Percentiles rank a stretch among this genome's conserved stretches.
phyloP scores from a whole-genome alignment of 106 monocot species.

The Phalaenopsis aphrodite region DNA sequence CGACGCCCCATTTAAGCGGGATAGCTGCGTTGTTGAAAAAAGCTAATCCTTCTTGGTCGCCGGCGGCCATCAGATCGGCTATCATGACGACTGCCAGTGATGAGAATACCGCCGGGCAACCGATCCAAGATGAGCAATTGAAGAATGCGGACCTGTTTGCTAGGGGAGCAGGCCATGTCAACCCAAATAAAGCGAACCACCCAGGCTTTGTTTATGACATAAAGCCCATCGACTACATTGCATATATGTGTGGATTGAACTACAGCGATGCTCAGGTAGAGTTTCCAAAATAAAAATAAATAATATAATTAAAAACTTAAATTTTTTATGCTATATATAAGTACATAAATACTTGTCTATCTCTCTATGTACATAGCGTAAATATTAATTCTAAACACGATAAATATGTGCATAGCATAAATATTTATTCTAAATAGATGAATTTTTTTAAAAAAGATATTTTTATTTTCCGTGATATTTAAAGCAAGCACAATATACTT shows the following conservation, averaged over 20 bases:
- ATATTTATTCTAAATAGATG: no score
- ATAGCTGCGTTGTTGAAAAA: conserved; percentile 10
- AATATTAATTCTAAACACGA: no score
- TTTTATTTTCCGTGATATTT: no score
- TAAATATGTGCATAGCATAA: no score
- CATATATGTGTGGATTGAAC: conserved; percentile 12
- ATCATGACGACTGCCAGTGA: conserved; percentile 14
- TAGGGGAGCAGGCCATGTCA: conserved; percentile 8
- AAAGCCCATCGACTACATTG: conserved; percentile 10
- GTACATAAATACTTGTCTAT: no score
- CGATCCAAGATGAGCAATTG: background rate
- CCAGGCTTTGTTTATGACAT: conserved; percentile 19
- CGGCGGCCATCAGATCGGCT: conserved; percentile 14
- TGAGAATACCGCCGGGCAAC: background rate
- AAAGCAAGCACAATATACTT: no score
- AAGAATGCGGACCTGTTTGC: background rate
- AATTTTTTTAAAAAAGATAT: no score
- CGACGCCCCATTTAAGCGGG: conserved; percentile 21
- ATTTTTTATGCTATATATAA: no score
- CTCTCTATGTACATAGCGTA: no score
- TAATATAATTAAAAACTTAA: no score
- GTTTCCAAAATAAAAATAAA: no score
- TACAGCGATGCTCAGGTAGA: conserved; percentile 8
- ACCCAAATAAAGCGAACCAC: conserved; percentile 7
- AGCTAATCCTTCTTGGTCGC: conserved; percentile 9